A percentile compares a stretch with the other conserved stretches of the same genome.
Conservation (phyloP, 345 rosid genomes). For the Alliaria petiolata region DNA sequence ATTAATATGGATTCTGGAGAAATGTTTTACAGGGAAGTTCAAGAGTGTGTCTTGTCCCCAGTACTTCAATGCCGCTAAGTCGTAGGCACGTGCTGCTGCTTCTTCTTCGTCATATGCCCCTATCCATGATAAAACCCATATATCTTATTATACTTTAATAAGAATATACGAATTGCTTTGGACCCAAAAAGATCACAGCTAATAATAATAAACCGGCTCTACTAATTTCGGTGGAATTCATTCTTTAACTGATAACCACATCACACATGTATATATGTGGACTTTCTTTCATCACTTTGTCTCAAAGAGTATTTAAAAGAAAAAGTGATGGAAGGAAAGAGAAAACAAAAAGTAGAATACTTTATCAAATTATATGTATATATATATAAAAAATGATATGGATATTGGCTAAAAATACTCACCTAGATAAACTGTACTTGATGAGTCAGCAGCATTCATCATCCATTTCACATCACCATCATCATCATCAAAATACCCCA, state of each 20-base stretch:
- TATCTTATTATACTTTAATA: not conserved
- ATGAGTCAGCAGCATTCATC: slow-evolving; percentile 36
- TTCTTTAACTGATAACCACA: slow-evolving; percentile 16
- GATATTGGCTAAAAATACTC: slow-evolving; percentile 16
- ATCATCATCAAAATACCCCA: slow-evolving; percentile 17
- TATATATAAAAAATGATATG: not conserved
- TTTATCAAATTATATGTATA: not conserved
- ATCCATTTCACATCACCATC: slow-evolving; percentile 38
- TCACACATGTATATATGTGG: slow-evolving; percentile 23
- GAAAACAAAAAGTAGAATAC: not conserved
- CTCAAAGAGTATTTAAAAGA: not conserved
- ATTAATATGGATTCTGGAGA: slow-evolving; percentile 11
- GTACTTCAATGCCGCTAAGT: slow-evolving; percentile 91
- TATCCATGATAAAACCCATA: slow-evolving; percentile 33
- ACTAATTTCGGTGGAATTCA: slow-evolving; percentile 31
- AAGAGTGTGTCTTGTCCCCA: slow-evolving; percentile 90
- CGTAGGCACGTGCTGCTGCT: slow-evolving; percentile 94
- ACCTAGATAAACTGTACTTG: slow-evolving; percentile 38
- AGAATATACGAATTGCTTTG: not conserved
- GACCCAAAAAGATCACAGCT: slow-evolving; percentile 28
- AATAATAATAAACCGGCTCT: slow-evolving; percentile 9
- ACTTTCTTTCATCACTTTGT: slow-evolving; percentile 26
- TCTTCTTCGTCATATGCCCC: slow-evolving; percentile 93
- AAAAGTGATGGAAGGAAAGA: not conserved
- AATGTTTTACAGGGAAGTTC: slow-evolving; percentile 65